Base-by-base conservation (phyloP, 305 asterid species). In the Fraxinus latifolia region DNA sequence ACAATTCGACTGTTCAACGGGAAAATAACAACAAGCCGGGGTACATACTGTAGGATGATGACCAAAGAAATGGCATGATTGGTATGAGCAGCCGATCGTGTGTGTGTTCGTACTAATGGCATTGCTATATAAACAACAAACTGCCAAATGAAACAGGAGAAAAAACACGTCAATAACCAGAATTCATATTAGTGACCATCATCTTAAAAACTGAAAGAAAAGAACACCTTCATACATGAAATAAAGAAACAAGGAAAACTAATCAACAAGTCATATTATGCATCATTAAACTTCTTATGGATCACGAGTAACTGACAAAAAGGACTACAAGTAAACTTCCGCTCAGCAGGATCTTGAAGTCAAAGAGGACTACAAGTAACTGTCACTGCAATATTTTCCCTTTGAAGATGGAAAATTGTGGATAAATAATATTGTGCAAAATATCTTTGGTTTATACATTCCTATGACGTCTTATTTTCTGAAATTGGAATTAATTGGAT, bases 1-100 rank as follows among this genome's bases (percentile, higher is more conserved):
- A 91, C 85, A 60, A 95, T 94, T 21, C 91, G 84, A 65, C 84
- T 78, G 74, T 92, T 92, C 75, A 95, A 82, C 29, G 98, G 97
- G 86, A 94, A 92, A 42, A 95, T 85, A 15, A 95, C 91, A 7
- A 91, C 86, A 70, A 94, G 86, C 21, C 97, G 85, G 0, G 99
- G 99, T 65, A 95, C 82, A 84, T 92, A 95, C 83, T 95, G 99
- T 78, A 95, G 89, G 83, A 95, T 89, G 77, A 95, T 94, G 33
- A 94, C 94, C 82, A 91, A 50, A 17, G 97, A 80, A 50, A 94
- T 86, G 23, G 95, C 87, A 58, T 94, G 95, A 71, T 93, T 95
- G 0, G 93, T 89, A 44, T 88, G 88, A 68, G 91, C 87, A 23
- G 91, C 93, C 25, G 90, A 37, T 77, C 82, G 39, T 7, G 87